phyloP scores from a whole-genome alignment of 495 filamentous ascomycete species.

The Hyaloscypha finlandica region DNA sequence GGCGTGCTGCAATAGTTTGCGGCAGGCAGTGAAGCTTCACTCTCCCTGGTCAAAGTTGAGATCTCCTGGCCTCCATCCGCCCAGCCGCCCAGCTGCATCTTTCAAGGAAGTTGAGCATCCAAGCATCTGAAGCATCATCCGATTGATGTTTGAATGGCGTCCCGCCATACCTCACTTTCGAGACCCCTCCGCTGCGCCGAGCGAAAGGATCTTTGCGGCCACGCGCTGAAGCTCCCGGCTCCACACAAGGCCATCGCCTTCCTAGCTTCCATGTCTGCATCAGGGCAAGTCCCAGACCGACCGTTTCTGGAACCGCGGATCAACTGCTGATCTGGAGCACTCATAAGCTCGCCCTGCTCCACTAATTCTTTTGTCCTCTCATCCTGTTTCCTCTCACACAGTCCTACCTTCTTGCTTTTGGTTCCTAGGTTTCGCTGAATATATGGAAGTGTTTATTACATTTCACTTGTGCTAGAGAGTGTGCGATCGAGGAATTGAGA shows the following conservation, averaged over 20 bases:
- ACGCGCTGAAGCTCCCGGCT: slow-evolving; percentile 6
- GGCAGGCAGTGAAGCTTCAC: neutral
- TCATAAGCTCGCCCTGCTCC: slow-evolving; percentile 1
- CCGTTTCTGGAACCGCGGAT: slow-evolving; percentile 12
- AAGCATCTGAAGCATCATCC: too few relatives aligned
- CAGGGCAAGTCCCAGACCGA: neutral
- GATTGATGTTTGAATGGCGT: too few relatives aligned
- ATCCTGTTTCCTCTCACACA: slow-evolving; percentile 1
- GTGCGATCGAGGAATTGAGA: neutral
- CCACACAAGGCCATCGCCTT: slow-evolving; percentile 13
- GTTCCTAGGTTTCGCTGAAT: neutral
- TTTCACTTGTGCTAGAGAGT: neutral
- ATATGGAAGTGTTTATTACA: neutral
- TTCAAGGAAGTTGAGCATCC: neutral
- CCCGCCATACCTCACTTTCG: neutral
- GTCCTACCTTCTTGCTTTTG: neutral
- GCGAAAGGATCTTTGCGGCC: slow-evolving; percentile 8
- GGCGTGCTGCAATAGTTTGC: neutral
- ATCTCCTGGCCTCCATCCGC: neutral
- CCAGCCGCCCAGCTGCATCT: neutral
- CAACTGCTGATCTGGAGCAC: neutral
- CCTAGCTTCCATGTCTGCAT: neutral
- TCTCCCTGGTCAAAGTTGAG: neutral
- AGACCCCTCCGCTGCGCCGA: slow-evolving; percentile 20
- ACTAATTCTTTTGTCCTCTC: slow-evolving; percentile 8